These are phyloP conservation scores for Botryotinia calthae DNA, from an alignment of 2,329 filamentous ascomycete species.

Conservation along the genomic window DNA sequence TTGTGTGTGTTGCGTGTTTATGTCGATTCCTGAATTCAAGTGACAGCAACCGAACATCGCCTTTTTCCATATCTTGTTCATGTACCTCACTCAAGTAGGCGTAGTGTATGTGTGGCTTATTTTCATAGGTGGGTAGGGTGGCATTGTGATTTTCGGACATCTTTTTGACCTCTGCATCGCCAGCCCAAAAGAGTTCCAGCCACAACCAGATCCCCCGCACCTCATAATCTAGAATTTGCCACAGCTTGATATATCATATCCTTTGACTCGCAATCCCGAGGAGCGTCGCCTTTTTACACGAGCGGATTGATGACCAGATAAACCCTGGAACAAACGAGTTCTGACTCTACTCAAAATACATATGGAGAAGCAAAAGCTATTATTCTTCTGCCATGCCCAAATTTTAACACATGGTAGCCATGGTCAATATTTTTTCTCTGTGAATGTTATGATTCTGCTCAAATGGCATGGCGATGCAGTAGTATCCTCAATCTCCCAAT, in stretches of 20 bases:
- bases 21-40: not conserved
- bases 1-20: not conserved
- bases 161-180: not conserved
- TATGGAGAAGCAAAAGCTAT: not conserved
- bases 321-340: not conserved
- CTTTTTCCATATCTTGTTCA: not conserved
- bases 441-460: not conserved
- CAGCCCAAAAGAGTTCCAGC: not conserved
- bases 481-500: not conserved
- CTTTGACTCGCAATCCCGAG: not conserved
- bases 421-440: not conserved
- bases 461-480: not conserved
- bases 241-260: not conserved
- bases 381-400: not conserved
- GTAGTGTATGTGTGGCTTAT: constrained; percentile 8
- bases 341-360: not conserved
- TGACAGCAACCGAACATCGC: not conserved
- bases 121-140: constrained; percentile 1
- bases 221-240: not conserved
- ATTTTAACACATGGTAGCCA: not conserved
- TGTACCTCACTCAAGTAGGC: constrained; percentile 3
- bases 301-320: not conserved
- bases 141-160: not conserved
- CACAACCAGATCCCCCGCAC: not conserved
- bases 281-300: not conserved